Evolutionary conservation across 306 rosid species (phyloP), one percentile per base, ranked within the genome.

Genomic region (Coriaria nepalensis): DNA sequence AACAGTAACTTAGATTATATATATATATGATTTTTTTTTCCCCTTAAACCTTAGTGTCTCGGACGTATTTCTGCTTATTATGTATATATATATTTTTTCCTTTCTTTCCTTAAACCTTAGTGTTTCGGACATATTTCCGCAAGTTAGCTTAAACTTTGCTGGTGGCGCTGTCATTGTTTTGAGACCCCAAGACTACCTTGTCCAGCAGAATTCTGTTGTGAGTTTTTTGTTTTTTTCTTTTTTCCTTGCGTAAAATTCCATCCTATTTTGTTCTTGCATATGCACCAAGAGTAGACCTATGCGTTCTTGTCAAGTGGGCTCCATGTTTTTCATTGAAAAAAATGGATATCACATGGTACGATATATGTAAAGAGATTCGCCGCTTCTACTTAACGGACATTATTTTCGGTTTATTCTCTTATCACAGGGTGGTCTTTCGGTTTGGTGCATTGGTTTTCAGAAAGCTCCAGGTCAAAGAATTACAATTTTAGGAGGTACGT

Each of bases 401-500:
- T n/a, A n/a, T n/a, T n/a, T n/a, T n/a, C n/a, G n/a, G n/a, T n/a
- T n/a, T n/a, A n/a, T n/a, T n/a, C n/a, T n/a, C n/a, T 50, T 69
- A 13, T 50, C 64, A 29, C 87, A 92, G 98, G 80, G 73, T 15
- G 73, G 76, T 9, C 69, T 68, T 63, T 59, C 87, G 45, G 75
- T 80, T 46, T 90, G 98, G 98, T 90, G 98, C 70, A 65, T 90
- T 60, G 98, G 98, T 45, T 71, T 92, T 52, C 98, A 85, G 72
- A 77, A 85, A 73, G 62, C 75, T 43, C 74, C 73, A 51, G 96
- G 96, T 52, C 93, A 83, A 50, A 79, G 55, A 11, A 62, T 73
- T 47, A 92, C 98, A 61, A 92, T 92, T 67, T 68, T 92, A 65
- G 98, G 98, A 78, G 98, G 98, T 92, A 79, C 39, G n/a, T n/a